A percentile compares a stretch with the other conserved stretches of the same genome.
Evolutionary conservation across 1,139 yeast genomes (phyloP).

Genomic region (Meyerozyma sp.): DNA sequence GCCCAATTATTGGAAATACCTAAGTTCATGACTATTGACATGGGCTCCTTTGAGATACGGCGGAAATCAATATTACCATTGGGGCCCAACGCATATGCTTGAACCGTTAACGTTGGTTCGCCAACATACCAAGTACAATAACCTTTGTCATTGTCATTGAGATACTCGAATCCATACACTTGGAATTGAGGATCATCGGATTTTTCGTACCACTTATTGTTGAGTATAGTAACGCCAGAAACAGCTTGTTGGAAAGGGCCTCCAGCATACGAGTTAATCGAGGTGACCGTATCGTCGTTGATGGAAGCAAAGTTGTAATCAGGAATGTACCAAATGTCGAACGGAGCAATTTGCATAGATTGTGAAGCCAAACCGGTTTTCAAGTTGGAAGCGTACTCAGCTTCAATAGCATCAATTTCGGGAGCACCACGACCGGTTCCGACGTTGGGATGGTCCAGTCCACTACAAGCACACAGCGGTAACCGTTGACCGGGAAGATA

Average conservation of each 20-base stretch:
- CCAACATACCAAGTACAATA: conserved; percentile 26
- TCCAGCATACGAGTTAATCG: conserved; percentile 26
- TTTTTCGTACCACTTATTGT: conserved; percentile 24
- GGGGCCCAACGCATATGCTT: conserved; percentile 20
- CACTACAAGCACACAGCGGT: conserved; percentile 20
- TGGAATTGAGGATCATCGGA: conserved; percentile 16
- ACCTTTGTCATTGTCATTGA: conserved; percentile 18
- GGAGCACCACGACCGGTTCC: conserved; percentile 28
- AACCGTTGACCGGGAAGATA: conserved; percentile 25
- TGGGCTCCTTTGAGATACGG: conserved; percentile 22
- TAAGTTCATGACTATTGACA: conserved; percentile 23
- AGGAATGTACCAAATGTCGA: conserved; percentile 26
- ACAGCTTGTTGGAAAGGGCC: conserved; percentile 29
- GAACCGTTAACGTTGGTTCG: conserved; percentile 18
- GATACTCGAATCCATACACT: conserved; percentile 20
- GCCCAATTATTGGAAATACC: conserved; percentile 29
- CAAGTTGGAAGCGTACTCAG: conserved; percentile 13
- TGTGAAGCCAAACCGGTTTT: conserved; percentile 22
- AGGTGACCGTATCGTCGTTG: conserved; percentile 16
- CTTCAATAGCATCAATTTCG: conserved; percentile 26
- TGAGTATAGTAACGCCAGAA: conserved; percentile 20
- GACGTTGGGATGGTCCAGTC: conserved; percentile 22
- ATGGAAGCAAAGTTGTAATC: conserved; percentile 21
- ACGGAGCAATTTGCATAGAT: conserved; percentile 26
- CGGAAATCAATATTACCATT: conserved; percentile 25